Conservation (phyloP, 2,329 filamentous ascomycete genomes). For the Botrytis porri region DNA sequence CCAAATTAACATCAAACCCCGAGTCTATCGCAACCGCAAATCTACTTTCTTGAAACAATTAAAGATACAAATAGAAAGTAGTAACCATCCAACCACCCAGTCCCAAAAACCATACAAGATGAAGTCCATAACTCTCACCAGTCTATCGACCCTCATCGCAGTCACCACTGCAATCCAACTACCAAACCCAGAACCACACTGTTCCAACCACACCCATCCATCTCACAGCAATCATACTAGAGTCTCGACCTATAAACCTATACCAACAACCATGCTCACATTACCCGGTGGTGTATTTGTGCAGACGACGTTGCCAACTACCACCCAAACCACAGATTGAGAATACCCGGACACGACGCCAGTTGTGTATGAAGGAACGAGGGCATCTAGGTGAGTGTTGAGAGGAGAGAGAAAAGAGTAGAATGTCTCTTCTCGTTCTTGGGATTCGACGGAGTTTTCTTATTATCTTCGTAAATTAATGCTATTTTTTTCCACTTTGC, state of each 20-base stretch:
- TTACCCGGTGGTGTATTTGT: slow-evolving; percentile 2
- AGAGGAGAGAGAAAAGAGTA: neutral
- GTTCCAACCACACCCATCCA: neutral
- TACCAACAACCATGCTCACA: neutral
- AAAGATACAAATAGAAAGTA: neutral
- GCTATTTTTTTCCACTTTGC: neutral
- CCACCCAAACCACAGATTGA: neutral
- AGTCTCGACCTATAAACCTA: neutral
- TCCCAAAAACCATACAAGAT: neutral
- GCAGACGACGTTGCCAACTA: neutral
- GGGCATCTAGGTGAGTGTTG: neutral
- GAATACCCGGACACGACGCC: neutral
- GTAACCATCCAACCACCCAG: neutral
- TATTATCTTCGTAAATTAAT: neutral
- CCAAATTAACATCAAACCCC: neutral
- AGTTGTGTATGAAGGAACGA: neutral
- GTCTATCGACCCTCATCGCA: neutral
- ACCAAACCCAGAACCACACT: neutral
- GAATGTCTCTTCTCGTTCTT: neutral
- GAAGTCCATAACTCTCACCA: neutral
- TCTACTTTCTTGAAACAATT: neutral
- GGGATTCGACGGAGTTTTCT: neutral
- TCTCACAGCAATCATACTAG: neutral
- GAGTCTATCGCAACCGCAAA: slow-evolving; percentile 11
- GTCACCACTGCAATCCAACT: neutral